Evolutionary conservation across 106 monocot species (phyloP), one percentile per base, ranked within the genome.

Genomic region (Dactylorhiza incarnata): DNA sequence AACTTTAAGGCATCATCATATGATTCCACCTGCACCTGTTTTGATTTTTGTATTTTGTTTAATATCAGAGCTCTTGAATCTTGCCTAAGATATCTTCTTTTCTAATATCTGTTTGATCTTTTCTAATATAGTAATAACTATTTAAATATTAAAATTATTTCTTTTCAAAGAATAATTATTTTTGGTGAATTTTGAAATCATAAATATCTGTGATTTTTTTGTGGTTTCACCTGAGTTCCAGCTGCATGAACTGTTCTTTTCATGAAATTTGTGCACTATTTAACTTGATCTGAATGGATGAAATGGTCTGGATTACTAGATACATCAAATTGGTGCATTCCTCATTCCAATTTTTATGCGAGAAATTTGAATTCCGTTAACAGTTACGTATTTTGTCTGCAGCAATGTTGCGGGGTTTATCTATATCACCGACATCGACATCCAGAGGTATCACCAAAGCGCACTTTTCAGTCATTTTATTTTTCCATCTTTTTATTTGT

Each of bases 321-420:
- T 44, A 15, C 68, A 68, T 68, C 44, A 45, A 68, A 45, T 13
- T 68, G 12, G 16, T 15, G 45, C 44, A 45, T 70, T 6, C 5
- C 17, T n/a, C 45, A 2, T 46, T 11, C 16, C 25, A 14, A 46
- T 45, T 70, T 70, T 46, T 4, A 45, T 45, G 25, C 17, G 1
- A 37, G 22, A 48, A 54, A 77, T 37, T 16, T 20, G 58, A 59
- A 20, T 59, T 59, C 71, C 37, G 29, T 72, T 81, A 55, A 80
- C 43, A 25, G 4, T 73, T 84, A 14, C 23, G 54, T 29, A 22
- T 65, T 65, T 83, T 48, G 75, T 16, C 69, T 69, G 81, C 90
- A 99, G 99, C 76, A 99, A 99, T 80, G 85, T 99, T 43, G 99
- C 99, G 0, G 99, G 99, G 48, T 94, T 92, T 76, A 83, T 99